These are phyloP conservation scores for Phialophora expanda DNA, from an alignment of 2,329 filamentous ascomycete species.

Conservation along the genomic window DNA sequence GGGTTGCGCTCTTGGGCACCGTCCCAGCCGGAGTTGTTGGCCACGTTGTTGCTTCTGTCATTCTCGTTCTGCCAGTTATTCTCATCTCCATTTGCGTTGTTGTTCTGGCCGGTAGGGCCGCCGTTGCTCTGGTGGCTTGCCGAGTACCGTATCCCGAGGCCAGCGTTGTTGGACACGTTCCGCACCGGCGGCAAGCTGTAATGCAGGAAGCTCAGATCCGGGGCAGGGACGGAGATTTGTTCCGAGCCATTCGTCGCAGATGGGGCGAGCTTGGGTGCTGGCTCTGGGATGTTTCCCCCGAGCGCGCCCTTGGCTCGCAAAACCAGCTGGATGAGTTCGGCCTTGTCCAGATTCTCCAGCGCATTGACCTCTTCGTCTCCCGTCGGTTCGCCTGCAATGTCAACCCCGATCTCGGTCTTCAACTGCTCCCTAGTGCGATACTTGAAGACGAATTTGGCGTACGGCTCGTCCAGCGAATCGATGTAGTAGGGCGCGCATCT, in stretches of 20 bases:
- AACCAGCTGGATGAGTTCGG: conserved; percentile 37
- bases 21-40: conserved; percentile 23
- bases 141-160: conserved; percentile 21
- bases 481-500: conserved; percentile 41
- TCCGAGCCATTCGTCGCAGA: conserved; percentile 21
- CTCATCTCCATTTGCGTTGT: conserved; percentile 9
- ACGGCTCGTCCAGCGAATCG: conserved; percentile 43
- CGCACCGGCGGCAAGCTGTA: conserved; percentile 33
- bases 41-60: background rate
- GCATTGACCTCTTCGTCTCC: conserved; percentile 32
- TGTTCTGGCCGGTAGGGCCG: conserved; percentile 4
- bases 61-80: conserved; percentile 5
- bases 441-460: conserved; percentile 45
- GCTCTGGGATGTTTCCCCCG: conserved; percentile 33
- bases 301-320: conserved; percentile 34
- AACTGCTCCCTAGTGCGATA: conserved; percentile 41
- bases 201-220: conserved; percentile 29
- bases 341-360: conserved; percentile 34
- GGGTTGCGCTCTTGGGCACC: conserved; percentile 20
- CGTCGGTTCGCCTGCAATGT: conserved; percentile 33
- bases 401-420: conserved; percentile 34
- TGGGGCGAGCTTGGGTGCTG: conserved; percentile 17
- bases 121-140: conserved; percentile 11
- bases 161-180: conserved; percentile 14
- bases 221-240: conserved; percentile 30